Percentiles rank a stretch among this genome's conserved stretches.
These are phyloP conservation scores for Cutaneotrichosporon spelunceum DNA, from an alignment of 1,284 basidiomycete genomes.

Conservation along the genomic window DNA sequence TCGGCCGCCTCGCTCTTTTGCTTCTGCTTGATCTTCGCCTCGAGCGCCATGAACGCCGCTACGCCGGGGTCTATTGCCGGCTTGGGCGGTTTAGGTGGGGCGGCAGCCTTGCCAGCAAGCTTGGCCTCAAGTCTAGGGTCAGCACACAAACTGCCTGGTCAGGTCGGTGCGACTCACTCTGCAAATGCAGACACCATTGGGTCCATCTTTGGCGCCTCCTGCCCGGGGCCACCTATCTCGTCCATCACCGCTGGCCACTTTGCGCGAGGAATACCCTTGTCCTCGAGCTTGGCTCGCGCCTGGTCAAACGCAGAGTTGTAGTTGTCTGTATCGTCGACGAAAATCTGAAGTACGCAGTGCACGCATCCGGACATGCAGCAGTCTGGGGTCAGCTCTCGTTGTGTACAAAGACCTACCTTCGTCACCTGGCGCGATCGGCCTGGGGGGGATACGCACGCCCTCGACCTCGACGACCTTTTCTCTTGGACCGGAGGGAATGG, in stretches of 20 bases:
- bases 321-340: constrained; percentile 68
- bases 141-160: neutral
- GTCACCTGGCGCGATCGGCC: constrained; percentile 40
- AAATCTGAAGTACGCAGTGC: constrained; percentile 80
- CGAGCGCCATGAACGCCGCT: constrained; percentile 34
- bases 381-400: constrained; percentile 54
- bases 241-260: constrained; percentile 63
- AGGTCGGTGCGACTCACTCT: constrained; percentile 16
- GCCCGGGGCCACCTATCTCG: constrained; percentile 16
- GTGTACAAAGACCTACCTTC: constrained; percentile 37
- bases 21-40: constrained; percentile 5
- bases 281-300: constrained; percentile 58
- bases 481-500: neutral
- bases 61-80: constrained; percentile 26
- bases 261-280: constrained; percentile 57
- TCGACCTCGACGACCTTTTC: constrained; percentile 33
- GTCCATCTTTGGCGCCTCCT: constrained; percentile 10
- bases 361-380: constrained; percentile 92
- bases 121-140: constrained; percentile 14
- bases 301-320: constrained; percentile 61
- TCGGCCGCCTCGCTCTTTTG: neutral
- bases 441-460: constrained; percentile 39
- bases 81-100: constrained; percentile 19
- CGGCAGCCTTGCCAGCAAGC: neutral
- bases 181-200: constrained; percentile 25